Percentiles rank a stretch among this genome's conserved stretches.
Evolutionary conservation across 2,329 filamentous ascomycete genomes (phyloP).

Genomic region (Fusarium liriodendri): DNA sequence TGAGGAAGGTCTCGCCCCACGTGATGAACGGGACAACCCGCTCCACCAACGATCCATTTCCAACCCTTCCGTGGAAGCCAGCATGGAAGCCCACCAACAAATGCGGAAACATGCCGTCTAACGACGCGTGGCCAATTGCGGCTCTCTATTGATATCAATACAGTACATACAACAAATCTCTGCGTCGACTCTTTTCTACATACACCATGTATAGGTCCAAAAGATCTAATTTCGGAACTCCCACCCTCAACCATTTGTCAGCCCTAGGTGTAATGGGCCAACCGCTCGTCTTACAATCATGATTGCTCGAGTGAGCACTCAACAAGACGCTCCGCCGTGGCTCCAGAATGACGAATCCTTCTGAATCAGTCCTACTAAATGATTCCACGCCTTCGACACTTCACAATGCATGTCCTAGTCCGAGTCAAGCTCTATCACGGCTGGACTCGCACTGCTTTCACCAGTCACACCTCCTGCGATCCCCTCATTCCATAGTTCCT

Average conservation of each 20-base stretch:
- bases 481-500: slow-evolving; percentile 56
- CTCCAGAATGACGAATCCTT: slow-evolving; percentile 19
- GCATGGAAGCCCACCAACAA: slow-evolving; percentile 1
- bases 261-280: not conserved
- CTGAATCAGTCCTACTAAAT: slow-evolving; percentile 15
- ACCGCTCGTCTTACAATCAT: slow-evolving; percentile 7
- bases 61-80: not conserved
- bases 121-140: not conserved
- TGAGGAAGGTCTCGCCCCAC: slow-evolving; percentile 28
- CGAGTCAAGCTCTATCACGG: slow-evolving; percentile 42
- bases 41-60: not conserved
- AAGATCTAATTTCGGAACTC: not conserved
- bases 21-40: slow-evolving; percentile 28
- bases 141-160: slow-evolving; percentile 5
- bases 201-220: not conserved
- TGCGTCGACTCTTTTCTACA: not conserved
- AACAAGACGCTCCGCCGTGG: slow-evolving; percentile 8
- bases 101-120: not conserved
- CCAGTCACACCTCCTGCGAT: slow-evolving; percentile 33
- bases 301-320: slow-evolving; percentile 26
- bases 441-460: slow-evolving; percentile 34
- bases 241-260: not conserved
- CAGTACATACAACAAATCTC: not conserved
- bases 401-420: slow-evolving; percentile 34
- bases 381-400: slow-evolving; percentile 10